Base-by-base conservation (phyloP, 2,329 filamentous ascomycete genomes). In the Geosmithia flava region DNA sequence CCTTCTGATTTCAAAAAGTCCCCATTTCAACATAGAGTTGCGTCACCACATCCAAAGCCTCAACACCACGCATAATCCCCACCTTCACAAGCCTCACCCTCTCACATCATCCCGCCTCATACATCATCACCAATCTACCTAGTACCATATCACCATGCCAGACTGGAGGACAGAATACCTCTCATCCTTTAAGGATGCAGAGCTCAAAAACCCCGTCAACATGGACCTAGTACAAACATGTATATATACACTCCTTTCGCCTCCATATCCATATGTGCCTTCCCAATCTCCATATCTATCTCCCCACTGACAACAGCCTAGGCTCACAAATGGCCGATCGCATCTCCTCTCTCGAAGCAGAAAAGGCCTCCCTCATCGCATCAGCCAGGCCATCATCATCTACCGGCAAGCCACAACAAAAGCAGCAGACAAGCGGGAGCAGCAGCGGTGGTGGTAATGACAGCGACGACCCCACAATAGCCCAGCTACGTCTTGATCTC, bases 161-260 rank as follows among this genome's bases (percentile, higher is more conserved):
- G 78, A 77, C 69, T 94, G 90, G 86, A 78, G 83, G 59, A 81
- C 86, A 55, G 85, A 94, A 58, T 96, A 95, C 64, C 72, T 87
- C 52, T 72, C 78, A 52, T 83, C 84, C 54, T 73, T 97, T 54
- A 76, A 80, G 55, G 81, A 84, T 57, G 86, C 87, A 57, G 75
- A 80, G 58, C 75, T 80, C 53, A 84, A 88, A 50, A 74, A 69
- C 54, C 71, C 74, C 5, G 69, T 80, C 51, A 78, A 79, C 54
- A 69, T 70, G 58, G 75, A 81, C 47, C 76, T 94, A 52, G 85
- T 95, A 58, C 76, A 88, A 61, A 83, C 86, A 52, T 95, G 90
- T 95, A 62, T 55, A 78, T 62, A 52, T 48, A 51, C 23, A 52
- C 39, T 43, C n/a, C 10, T 33, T 11, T 30, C 29, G 10, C 23